phyloP scores from a whole-genome alignment of 768 basidiomycete species.

The Kwoniella shandongensis region DNA sequence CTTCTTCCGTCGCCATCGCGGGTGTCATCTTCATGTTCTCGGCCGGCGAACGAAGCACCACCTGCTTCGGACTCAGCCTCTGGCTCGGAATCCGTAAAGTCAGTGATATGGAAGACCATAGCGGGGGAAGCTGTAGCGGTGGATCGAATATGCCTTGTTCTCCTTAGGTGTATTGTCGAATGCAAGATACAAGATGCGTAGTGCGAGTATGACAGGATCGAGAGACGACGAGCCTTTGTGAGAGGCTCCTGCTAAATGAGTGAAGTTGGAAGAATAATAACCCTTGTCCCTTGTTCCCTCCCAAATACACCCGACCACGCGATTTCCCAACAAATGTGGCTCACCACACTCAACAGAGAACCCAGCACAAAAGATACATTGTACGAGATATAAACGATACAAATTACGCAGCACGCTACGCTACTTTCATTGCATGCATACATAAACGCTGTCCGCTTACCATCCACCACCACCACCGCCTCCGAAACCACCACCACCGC shows the following conservation, averaged over 20 bases:
- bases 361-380: no score
- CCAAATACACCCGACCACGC: no score
- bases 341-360: no score
- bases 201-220: not conserved
- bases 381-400: no score
- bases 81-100: constrained; percentile 39
- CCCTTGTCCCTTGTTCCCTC: no score
- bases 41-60: not conserved
- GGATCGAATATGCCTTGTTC: not conserved
- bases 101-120: constrained; percentile 19
- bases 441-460: not conserved
- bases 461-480: constrained; percentile 8
- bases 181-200: not conserved
- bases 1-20: constrained; percentile 5
- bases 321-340: no score
- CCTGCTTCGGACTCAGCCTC: constrained; percentile 8
- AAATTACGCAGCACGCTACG: no score
- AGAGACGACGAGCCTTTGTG: no score
- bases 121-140: not conserved
- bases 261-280: no score
- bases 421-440: not conserved
- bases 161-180: not conserved
- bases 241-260: no score
- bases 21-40: not conserved
- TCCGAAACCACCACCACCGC: constrained; percentile 5